phyloP scores from a whole-genome alignment of 257 asterid species.

The Ligustrum vulgare region DNA sequence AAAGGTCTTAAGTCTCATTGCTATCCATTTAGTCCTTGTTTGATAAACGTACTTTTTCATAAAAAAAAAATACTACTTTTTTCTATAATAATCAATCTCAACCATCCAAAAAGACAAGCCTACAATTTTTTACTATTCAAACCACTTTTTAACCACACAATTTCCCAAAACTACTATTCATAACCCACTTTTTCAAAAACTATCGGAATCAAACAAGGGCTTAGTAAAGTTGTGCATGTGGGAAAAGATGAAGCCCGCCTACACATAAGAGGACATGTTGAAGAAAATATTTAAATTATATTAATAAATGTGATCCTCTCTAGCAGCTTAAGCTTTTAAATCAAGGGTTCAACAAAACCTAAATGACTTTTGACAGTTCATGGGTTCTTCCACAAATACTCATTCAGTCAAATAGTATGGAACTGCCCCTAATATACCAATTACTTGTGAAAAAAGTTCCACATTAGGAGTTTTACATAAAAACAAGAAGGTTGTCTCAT shows the following conservation, averaged over 20 bases:
- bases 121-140: too few species aligned
- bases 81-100: too few species aligned
- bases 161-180: too few species aligned
- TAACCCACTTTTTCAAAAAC: too few species aligned
- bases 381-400: conserved; percentile 11
- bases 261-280: not conserved
- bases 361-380: not conserved
- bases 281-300: too few species aligned
- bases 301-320: not conserved
- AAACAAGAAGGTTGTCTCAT: not conserved
- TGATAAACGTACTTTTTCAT: too few species aligned
- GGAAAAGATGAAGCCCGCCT: not conserved
- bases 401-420: conserved; percentile 1
- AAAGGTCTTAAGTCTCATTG: not conserved
- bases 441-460: conserved; percentile 10
- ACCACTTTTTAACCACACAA: too few species aligned
- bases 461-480: not conserved
- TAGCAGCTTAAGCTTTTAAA: not conserved
- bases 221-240: not conserved
- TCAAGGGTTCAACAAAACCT: not conserved
- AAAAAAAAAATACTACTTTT: too few species aligned
- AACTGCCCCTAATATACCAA: not conserved
- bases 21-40: too few species aligned
- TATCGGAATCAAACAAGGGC: too few species aligned
- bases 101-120: too few species aligned